Percentiles rank a stretch among this genome's conserved stretches.
phyloP scores from a whole-genome alignment of 2,329 filamentous ascomycete genomes.

The Monilinia vaccinii-corymbosi region DNA sequence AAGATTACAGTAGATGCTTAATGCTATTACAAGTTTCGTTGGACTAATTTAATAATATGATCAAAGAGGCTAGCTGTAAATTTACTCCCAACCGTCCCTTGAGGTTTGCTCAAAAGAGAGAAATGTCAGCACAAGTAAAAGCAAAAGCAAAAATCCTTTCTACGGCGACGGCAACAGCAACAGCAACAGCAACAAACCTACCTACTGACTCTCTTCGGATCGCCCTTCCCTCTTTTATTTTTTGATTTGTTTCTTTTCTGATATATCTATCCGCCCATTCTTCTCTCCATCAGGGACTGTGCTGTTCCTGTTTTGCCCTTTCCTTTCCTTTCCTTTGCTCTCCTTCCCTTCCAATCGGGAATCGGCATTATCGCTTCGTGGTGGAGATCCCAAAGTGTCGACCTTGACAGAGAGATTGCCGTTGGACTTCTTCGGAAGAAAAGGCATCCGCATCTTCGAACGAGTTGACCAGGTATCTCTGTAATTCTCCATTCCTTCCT shows the following conservation, averaged over 20 bases:
- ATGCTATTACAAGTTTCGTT: too few species aligned
- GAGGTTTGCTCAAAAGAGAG: too few species aligned
- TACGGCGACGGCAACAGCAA: not conserved
- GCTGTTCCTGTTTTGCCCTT: not conserved
- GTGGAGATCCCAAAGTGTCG: conserved; percentile 8
- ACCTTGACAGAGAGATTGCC: conserved; percentile 7
- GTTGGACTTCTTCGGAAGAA: conserved; percentile 3
- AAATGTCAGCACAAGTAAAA: not conserved
- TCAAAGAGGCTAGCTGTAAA: too few species aligned
- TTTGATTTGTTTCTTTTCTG: not conserved
- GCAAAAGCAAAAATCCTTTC: not conserved
- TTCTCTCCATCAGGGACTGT: not conserved
- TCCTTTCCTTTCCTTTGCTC: not conserved
- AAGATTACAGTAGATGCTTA: not conserved
- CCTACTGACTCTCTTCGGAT: too few species aligned
- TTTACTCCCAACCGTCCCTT: too few species aligned
- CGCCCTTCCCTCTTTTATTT: too few species aligned
- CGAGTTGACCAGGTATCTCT: not conserved
- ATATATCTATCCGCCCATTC: not conserved
- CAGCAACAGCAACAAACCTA: not conserved
- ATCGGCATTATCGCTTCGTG: conserved; percentile 11
- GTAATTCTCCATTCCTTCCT: not conserved
- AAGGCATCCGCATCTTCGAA: conserved; percentile 5
- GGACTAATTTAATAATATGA: too few species aligned
- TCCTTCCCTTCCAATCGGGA: conserved; percentile 10